Conservation (phyloP, 108 stramenopile species). For the Skeletonema marinoi region DNA sequence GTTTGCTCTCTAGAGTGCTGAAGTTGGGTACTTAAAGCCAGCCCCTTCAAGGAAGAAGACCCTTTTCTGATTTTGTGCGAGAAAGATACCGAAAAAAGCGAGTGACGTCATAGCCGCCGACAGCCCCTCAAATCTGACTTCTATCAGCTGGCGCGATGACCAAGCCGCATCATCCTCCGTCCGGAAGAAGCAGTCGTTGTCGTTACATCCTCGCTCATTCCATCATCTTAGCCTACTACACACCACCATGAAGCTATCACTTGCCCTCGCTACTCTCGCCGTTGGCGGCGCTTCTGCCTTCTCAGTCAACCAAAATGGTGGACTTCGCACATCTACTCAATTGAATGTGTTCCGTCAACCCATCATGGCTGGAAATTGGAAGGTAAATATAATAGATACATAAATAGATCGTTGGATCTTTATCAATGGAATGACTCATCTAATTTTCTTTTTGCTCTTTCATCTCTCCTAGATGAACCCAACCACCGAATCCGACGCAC, state of each 20-base stretch:
- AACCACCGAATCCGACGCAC: slow-evolving; percentile 62
- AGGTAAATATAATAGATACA: slow-evolving; percentile 23
- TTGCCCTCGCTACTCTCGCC: background rate
- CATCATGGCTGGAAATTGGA: slow-evolving; percentile 84
- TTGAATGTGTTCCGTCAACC: slow-evolving; percentile 34
- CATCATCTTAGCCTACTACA: background rate
- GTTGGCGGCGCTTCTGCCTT: background rate
- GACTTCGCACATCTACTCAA: background rate
- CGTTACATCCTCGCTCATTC: background rate
- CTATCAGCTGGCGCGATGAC: too few relatives aligned
- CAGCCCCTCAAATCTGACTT: too few relatives aligned
- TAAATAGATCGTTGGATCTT: background rate
- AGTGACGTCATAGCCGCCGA: too few relatives aligned
- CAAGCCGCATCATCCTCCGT: too few relatives aligned
- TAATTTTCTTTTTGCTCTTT: background rate
- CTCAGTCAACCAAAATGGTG: background rate
- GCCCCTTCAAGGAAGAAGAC: too few relatives aligned
- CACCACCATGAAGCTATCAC: background rate
- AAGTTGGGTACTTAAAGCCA: too few relatives aligned
- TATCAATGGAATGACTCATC: background rate
- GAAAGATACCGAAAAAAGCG: too few relatives aligned
- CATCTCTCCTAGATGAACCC: slow-evolving; percentile 54
- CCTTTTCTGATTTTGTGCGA: too few relatives aligned
- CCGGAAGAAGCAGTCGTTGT: background rate
- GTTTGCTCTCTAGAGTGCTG: too few relatives aligned